Evolutionary conservation across 2,329 filamentous ascomycete species (phyloP).

Genomic region (Penicillium aurantiogriseum): DNA sequence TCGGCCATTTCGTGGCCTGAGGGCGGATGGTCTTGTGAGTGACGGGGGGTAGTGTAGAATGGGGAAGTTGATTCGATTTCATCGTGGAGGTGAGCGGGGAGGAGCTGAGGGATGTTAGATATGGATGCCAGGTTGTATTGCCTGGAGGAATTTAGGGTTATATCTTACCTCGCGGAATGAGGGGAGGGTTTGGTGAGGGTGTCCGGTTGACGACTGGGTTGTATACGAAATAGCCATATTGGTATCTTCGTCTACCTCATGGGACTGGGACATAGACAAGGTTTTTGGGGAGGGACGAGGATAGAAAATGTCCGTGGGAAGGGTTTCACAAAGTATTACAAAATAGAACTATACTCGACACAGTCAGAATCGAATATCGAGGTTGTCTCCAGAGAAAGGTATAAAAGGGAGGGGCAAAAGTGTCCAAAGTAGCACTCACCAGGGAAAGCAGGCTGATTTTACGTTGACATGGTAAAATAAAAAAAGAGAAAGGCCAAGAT

Average conservation of each 20-base stretch:
- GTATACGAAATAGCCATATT: constrained; percentile 43
- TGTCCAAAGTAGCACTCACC: constrained; percentile 16
- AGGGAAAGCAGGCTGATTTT: constrained; percentile 23
- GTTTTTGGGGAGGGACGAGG: constrained; percentile 6
- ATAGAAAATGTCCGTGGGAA: background rate
- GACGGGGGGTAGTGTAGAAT: constrained; percentile 31
- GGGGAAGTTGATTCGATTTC: constrained; percentile 41
- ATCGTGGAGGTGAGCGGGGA: constrained; percentile 43
- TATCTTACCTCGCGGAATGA: constrained; percentile 40
- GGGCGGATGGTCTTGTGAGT: constrained; percentile 31
- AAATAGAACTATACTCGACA: constrained; percentile 1
- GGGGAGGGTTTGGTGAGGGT: constrained; percentile 33
- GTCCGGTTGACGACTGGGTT: constrained; percentile 33
- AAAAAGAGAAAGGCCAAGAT: constrained; percentile 19
- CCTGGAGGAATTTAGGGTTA: background rate
- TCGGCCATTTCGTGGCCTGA: constrained; percentile 32
- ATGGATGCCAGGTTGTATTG: background rate
- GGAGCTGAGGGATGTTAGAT: constrained; percentile 30
- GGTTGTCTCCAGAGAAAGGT: background rate
- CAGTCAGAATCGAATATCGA: background rate
- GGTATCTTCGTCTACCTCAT: constrained; percentile 34
- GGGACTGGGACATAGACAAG: constrained; percentile 39
- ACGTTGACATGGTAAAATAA: constrained; percentile 21
- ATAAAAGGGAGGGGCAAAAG: background rate
- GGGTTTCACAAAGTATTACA: constrained; percentile 2